A percentile compares a stretch with the other conserved stretches of the same genome.
phyloP scores from a whole-genome alignment of 352 stramenopile species.

The Globisporangium nunn region DNA sequence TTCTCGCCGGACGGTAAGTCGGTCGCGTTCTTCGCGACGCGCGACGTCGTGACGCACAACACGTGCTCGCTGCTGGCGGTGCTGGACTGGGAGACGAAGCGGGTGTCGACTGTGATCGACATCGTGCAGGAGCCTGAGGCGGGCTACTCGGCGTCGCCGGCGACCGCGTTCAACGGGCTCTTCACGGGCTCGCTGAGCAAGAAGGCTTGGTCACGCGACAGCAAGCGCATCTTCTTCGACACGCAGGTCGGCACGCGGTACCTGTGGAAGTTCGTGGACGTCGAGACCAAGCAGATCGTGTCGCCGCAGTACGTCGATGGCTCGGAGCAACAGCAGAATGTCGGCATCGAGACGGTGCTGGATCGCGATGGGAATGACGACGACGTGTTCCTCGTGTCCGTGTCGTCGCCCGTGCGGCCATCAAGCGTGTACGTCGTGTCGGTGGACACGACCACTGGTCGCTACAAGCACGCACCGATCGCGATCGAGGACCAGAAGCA shows the following conservation, averaged over 20 bases:
- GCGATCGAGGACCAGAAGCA: constrained; percentile 41
- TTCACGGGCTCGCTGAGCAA: constrained; percentile 44
- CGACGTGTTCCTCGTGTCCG: constrained; percentile 35
- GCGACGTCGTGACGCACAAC: constrained; percentile 64
- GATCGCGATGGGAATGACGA: constrained; percentile 28
- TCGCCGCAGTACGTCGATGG: constrained; percentile 52
- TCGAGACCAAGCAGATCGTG: constrained; percentile 33
- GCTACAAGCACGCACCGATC: constrained; percentile 26
- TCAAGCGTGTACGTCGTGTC: constrained; percentile 50
- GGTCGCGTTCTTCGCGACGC: constrained; percentile 63
- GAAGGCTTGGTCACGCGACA: constrained; percentile 53
- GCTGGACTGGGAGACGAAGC: constrained; percentile 51
- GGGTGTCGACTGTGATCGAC: constrained; percentile 51
- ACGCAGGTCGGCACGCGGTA: constrained; percentile 58
- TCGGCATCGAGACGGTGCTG: constrained; percentile 48
- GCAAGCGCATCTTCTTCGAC: constrained; percentile 53
- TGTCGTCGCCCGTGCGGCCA: constrained; percentile 46
- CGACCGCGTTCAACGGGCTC: constrained; percentile 61
- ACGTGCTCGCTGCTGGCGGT: constrained; percentile 66
- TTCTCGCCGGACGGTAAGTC: constrained; percentile 64
- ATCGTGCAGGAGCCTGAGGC: constrained; percentile 48
- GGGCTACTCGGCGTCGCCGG: constrained; percentile 21
- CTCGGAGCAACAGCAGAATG: neutral
- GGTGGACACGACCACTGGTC: constrained; percentile 35
- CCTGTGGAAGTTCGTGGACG: constrained; percentile 69